Evolutionary conservation across 768 basidiomycete species (phyloP).

Genomic region (Cyathus striatus): DNA sequence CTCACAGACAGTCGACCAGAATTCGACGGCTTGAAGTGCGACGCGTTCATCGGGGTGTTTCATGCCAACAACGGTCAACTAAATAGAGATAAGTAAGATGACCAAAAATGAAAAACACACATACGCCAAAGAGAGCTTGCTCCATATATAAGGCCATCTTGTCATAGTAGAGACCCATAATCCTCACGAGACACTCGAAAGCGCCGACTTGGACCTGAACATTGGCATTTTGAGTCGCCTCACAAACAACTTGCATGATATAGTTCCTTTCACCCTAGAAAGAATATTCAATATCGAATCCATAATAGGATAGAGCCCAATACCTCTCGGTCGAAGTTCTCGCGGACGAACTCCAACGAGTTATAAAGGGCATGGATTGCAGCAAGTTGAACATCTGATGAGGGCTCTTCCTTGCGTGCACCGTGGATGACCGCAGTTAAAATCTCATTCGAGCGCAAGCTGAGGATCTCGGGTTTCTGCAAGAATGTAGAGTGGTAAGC

Average conservation of each 20-base stretch:
- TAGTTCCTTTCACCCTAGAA: constrained; percentile 95
- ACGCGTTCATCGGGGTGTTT: constrained; percentile 88
- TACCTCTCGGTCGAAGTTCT: constrained; percentile 97
- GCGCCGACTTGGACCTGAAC: constrained; percentile 90
- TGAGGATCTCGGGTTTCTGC: constrained; percentile 91
- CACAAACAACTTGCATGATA: constrained; percentile 99
- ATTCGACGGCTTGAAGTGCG: constrained; percentile 94
- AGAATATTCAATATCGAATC: constrained; percentile 6
- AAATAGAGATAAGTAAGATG: constrained; percentile 10
- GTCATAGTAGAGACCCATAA: constrained; percentile 98
- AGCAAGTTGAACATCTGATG: constrained; percentile 85
- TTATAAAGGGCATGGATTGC: constrained; percentile 92
- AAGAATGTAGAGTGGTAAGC: constrained; percentile 7
- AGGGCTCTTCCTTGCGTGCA: constrained; percentile 92
- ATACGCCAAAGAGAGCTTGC: constrained; percentile 92
- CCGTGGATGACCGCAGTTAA: constrained; percentile 98
- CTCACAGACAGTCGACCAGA: constrained; percentile 99
- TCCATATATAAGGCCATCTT: constrained; percentile 99
- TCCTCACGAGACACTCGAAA: constrained; percentile 92
- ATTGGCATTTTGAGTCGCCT: constrained; percentile 85
- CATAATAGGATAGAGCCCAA: constrained; percentile 16
- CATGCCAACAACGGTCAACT: constrained; percentile 98
- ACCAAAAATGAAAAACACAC: constrained; percentile 25
- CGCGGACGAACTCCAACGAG: constrained; percentile 94
- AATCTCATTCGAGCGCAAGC: constrained; percentile 91